Evolutionary conservation across 768 basidiomycete genomes (phyloP).

Genomic region (Termitomyces sp.): DNA sequence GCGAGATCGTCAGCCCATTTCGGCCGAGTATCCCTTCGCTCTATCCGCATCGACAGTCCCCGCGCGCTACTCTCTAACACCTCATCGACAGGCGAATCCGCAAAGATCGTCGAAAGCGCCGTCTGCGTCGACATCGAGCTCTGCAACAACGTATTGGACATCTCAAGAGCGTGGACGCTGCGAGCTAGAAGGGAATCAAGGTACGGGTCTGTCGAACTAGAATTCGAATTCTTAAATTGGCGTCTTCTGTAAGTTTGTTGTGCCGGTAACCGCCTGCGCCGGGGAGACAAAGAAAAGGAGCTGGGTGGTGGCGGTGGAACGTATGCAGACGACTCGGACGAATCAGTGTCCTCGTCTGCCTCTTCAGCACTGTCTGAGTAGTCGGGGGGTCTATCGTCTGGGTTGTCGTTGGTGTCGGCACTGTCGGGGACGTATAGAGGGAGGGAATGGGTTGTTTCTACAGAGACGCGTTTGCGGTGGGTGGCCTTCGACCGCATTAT

Average conservation of each 20-base stretch:
- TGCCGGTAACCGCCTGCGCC: slow-evolving; percentile 25
- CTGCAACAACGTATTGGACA: slow-evolving; percentile 78
- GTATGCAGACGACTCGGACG: slow-evolving; percentile 35
- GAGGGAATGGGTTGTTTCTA: slow-evolving; percentile 55
- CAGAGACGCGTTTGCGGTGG: slow-evolving; percentile 51
- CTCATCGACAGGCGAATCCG: slow-evolving; percentile 43
- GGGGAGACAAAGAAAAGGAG: slow-evolving; percentile 29
- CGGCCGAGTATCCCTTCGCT: slow-evolving; percentile 39
- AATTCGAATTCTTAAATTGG: slow-evolving; percentile 17
- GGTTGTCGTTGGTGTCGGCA: slow-evolving; percentile 43
- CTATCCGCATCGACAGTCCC: slow-evolving; percentile 50
- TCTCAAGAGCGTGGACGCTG: slow-evolving; percentile 81
- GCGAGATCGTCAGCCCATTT: slow-evolving; percentile 69
- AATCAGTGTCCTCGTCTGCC: slow-evolving; percentile 72
- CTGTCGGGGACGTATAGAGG: slow-evolving; percentile 66
- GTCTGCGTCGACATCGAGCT: slow-evolving; percentile 72
- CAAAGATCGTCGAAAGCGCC: slow-evolving; percentile 43
- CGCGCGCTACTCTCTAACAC: slow-evolving; percentile 46
- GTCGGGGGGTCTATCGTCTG: slow-evolving; percentile 66
- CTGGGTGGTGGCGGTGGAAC: slow-evolving; percentile 25
- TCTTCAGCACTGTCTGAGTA: slow-evolving; percentile 78
- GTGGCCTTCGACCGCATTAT: slow-evolving; percentile 24
- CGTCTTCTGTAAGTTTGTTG: slow-evolving; percentile 17
- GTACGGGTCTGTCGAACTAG: slow-evolving; percentile 42
- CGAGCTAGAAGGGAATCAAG: slow-evolving; percentile 78